phyloP scores from a whole-genome alignment of 441 rosid species.

The Gossypium davidsonii region DNA sequence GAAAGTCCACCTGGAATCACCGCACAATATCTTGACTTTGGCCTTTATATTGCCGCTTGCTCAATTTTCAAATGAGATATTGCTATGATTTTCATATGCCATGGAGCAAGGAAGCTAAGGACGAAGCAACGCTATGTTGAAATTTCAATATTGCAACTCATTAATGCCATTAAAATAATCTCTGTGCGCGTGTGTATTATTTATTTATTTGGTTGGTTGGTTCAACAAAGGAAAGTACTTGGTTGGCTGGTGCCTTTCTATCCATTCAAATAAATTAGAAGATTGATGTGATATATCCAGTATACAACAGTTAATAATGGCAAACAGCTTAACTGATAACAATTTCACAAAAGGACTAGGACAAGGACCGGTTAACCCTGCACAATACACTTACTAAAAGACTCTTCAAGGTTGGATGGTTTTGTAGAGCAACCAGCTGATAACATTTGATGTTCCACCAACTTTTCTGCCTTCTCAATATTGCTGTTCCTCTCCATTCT shows the following conservation, averaged over 20 bases:
- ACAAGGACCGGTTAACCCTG: not conserved
- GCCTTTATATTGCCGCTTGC: not conserved
- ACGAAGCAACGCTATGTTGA: not conserved
- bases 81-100: not conserved
- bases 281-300: too few relatives aligned
- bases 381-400: not conserved
- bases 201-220: too few relatives aligned
- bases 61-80: not conserved
- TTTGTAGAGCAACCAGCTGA: not conserved
- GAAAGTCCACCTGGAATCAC: not conserved
- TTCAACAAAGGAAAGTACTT: too few relatives aligned
- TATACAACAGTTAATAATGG: too few relatives aligned
- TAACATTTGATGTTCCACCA: not conserved
- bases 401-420: not conserved
- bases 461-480: constrained; percentile 1
- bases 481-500: constrained; percentile 9
- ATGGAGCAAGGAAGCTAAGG: not conserved
- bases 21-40: not conserved
- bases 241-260: too few relatives aligned
- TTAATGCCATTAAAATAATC: too few relatives aligned
- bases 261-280: too few relatives aligned
- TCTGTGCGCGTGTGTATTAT: too few relatives aligned
- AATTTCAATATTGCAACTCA: not conserved
- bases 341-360: not conserved
- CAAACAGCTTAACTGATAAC: too few relatives aligned